Conservation (phyloP, 2,329 filamentous ascomycete genomes). For the Ascochyta viciae-villosae region DNA sequence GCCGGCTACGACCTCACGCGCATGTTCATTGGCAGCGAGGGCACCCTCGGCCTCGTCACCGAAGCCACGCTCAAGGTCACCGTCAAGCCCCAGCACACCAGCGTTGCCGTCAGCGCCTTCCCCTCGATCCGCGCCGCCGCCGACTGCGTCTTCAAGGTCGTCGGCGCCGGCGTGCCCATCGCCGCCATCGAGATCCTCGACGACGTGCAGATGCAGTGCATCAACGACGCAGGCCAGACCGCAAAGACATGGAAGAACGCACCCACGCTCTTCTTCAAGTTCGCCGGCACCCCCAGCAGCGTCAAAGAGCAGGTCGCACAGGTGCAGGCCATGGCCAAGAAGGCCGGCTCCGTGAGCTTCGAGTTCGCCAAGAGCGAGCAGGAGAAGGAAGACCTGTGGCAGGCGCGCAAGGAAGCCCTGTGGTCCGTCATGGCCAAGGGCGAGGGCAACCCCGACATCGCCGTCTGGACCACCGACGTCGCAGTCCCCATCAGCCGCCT, state of each 20-base stretch:
- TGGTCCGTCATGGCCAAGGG: slow-evolving; percentile 75
- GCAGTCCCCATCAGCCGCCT: slow-evolving; percentile 77
- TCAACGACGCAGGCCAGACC: slow-evolving; percentile 71
- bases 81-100: slow-evolving; percentile 78
- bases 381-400: slow-evolving; percentile 76
- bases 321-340: slow-evolving; percentile 67
- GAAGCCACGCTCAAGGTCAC: slow-evolving; percentile 90
- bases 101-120: slow-evolving; percentile 77
- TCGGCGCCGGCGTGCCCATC: slow-evolving; percentile 80
- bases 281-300: slow-evolving; percentile 69
- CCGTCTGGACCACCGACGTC: slow-evolving; percentile 82
- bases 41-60: slow-evolving; percentile 88
- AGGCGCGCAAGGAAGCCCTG: slow-evolving; percentile 75
- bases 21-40: slow-evolving; percentile 89
- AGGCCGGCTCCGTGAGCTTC: slow-evolving; percentile 69
- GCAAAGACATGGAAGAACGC: slow-evolving; percentile 71
- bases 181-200: slow-evolving; percentile 94
- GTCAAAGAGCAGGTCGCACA: slow-evolving; percentile 81
- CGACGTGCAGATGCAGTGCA: slow-evolving; percentile 83
- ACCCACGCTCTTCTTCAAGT: slow-evolving; percentile 79
- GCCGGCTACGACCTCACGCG: slow-evolving; percentile 92
- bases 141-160: slow-evolving; percentile 79
- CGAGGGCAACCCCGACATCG: slow-evolving; percentile 62
- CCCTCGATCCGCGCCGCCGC: slow-evolving; percentile 73
- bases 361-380: slow-evolving; percentile 71